A percentile compares a stretch with the other conserved stretches of the same genome.
These are phyloP conservation scores for Akanthomyces muscarius DNA, from an alignment of 2,329 filamentous ascomycete genomes.

Conservation along the genomic window DNA sequence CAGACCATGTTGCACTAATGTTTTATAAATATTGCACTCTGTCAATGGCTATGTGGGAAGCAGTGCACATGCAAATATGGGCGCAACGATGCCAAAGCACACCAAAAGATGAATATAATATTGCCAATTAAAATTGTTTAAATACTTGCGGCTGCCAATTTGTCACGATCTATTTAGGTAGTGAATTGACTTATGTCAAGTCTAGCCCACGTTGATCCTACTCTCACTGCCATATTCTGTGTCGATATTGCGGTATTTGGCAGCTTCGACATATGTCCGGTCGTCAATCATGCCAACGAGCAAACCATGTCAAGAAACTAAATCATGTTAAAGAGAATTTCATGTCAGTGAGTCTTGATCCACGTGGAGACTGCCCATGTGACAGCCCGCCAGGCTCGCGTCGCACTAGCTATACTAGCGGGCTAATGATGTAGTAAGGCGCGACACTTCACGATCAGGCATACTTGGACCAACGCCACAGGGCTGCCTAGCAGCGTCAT, in stretches of 20 bases:
- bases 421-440: neutral
- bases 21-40: constrained; percentile 14
- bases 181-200: too few relatives aligned
- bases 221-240: too few relatives aligned
- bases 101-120: constrained; percentile 11
- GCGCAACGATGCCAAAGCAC: constrained; percentile 1
- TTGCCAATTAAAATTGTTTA: constrained; percentile 10
- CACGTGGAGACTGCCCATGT: constrained; percentile 14
- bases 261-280: too few relatives aligned
- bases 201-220: too few relatives aligned
- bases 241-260: neutral
- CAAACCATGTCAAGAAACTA: neutral
- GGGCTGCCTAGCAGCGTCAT: constrained; percentile 2
- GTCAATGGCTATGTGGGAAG: constrained; percentile 3
- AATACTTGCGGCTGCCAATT: too few relatives aligned
- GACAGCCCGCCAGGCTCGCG: constrained; percentile 7
- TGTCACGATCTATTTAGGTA: too few relatives aligned
- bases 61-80: constrained; percentile 7
- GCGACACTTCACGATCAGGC: constrained; percentile 10
- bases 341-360: neutral
- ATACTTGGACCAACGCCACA: neutral
- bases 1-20: constrained; percentile 8
- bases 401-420: neutral
- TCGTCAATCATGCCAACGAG: neutral
- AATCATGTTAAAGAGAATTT: neutral